Base-by-base conservation (phyloP, 441 rosid species). In the Gossypium schwendimanii region DNA sequence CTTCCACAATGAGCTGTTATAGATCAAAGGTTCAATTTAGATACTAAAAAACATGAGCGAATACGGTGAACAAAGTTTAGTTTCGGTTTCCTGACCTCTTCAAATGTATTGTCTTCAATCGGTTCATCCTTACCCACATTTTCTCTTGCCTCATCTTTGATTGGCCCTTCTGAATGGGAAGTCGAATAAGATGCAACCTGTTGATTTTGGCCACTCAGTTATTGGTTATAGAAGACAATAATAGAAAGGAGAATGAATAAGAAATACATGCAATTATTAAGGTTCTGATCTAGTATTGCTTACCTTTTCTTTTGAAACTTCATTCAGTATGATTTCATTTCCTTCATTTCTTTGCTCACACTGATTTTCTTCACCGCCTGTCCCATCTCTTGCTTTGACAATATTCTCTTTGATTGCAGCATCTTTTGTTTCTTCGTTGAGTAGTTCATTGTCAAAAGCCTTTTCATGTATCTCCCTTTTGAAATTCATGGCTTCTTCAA, bases 51-150 rank as follows among this genome's bases (percentile, higher is more conserved):
- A 55, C 23, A 36, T 47, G 31, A 69, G 23, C 6, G 11, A 73
- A 36, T 39, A 24, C 14, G 3, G 20, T 62, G 67, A 63, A 17
- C 18, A n/a, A 64, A 18, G 3, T 53, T 57, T 3, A 58, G 41
- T 67, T 31, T 10, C 26, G 12, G 28, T 64, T 53, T 55, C n/a
- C 80, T 75, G 17, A 84, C 83, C 81, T 61, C 69, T 76, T 76
- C 78, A 12, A 75, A 7, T 11, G 75, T 80, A 69, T 81, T 63
- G 50, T 84, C 79, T 71, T 66, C 75, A 17, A 9, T 54, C 45
- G 23, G 63, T 73, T 80, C 80, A 72, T 81, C 17, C 63, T 67
- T 75, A 55, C 53, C 76, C 64, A 77, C 73, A 44, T 71, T 54
- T 62, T 77, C 85, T 63, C 69, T 55, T 31, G 45, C 23, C 17